These are phyloP conservation scores for Pseudocohnilembus persalinus DNA, from an alignment of 169 alveolate genomes.

Conservation along the genomic window DNA sequence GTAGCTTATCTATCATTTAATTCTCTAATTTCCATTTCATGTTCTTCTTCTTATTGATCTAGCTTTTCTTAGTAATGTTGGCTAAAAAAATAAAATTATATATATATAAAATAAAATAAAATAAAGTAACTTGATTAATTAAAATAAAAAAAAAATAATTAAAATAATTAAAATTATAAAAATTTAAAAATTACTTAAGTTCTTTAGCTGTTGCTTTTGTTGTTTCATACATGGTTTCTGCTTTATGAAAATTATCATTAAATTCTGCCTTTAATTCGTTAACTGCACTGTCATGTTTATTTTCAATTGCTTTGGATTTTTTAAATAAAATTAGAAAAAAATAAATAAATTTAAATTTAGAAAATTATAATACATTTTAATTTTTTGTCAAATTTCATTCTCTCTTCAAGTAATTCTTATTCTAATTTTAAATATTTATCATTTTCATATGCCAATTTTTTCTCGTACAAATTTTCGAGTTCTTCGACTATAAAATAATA, in stretches of 20 bases:
- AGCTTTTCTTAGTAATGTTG: constrained; percentile 72
- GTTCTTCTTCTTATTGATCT: constrained; percentile 76
- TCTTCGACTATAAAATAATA: too few species aligned
- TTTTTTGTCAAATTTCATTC: constrained; percentile 58
- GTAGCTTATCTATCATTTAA: constrained; percentile 41
- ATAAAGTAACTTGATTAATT: too few species aligned
- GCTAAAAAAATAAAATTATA: not conserved
- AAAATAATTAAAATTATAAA: too few species aligned
- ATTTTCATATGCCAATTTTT: constrained; percentile 67
- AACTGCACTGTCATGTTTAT: constrained; percentile 61
- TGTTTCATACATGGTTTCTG: constrained; percentile 65
- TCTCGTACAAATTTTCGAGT: constrained; percentile 72
- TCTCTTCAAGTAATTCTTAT: constrained; percentile 60
- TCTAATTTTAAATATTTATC: constrained; percentile 65
- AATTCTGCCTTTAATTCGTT: constrained; percentile 58
- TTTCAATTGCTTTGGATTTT: too few species aligned
- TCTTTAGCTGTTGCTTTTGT: constrained; percentile 66
- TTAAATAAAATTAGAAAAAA: constrained; percentile 3
- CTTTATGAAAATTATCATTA: constrained; percentile 55
- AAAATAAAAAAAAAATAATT: too few species aligned
- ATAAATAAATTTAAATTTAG: too few species aligned
- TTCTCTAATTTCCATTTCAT: constrained; percentile 72
- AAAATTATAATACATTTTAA: constrained; percentile 3
- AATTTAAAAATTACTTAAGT: constrained; percentile 53
- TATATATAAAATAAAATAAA: too few species aligned